These are phyloP conservation scores for Paralagenidium karlingii DNA, from an alignment of 352 stramenopile genomes.

Conservation along the genomic window DNA sequence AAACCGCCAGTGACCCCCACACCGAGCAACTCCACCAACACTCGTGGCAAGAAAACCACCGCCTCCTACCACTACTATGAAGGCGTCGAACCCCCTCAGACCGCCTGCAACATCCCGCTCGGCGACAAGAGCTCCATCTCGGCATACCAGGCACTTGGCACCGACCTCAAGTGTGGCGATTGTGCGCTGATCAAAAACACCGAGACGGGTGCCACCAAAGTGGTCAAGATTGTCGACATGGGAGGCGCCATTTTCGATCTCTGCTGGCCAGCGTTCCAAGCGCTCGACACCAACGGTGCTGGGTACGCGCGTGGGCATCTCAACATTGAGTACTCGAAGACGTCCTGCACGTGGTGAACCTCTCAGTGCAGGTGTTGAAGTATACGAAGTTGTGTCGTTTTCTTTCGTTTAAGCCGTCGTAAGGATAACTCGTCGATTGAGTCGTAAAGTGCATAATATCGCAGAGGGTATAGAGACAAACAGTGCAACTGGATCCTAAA, in stretches of 20 bases:
- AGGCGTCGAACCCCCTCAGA: neutral
- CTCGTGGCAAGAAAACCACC: too few species aligned
- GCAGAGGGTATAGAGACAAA: too few species aligned
- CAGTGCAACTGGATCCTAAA: too few species aligned
- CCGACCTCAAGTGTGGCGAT: neutral
- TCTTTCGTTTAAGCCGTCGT: too few species aligned
- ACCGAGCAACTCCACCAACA: too few species aligned
- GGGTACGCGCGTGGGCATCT: neutral
- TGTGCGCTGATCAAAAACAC: neutral
- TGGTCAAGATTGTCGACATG: neutral
- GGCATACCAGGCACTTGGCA: neutral
- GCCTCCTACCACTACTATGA: neutral
- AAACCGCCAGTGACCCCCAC: too few species aligned
- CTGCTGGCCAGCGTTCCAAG: neutral
- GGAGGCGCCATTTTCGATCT: neutral
- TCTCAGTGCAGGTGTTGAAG: too few species aligned
- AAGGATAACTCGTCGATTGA: too few species aligned
- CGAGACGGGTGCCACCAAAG: neutral
- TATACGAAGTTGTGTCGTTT: too few species aligned
- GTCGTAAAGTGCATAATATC: too few species aligned
- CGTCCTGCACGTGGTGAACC: too few species aligned
- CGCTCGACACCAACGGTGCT: neutral
- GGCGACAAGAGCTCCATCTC: neutral
- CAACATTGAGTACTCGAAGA: slow-evolving; percentile 1
- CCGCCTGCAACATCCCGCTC: neutral